A percentile compares a stretch with the other conserved stretches of the same genome.
These are phyloP conservation scores for Acarospora socialis DNA, from an alignment of 2,329 filamentous ascomycete genomes.

Conservation along the genomic window DNA sequence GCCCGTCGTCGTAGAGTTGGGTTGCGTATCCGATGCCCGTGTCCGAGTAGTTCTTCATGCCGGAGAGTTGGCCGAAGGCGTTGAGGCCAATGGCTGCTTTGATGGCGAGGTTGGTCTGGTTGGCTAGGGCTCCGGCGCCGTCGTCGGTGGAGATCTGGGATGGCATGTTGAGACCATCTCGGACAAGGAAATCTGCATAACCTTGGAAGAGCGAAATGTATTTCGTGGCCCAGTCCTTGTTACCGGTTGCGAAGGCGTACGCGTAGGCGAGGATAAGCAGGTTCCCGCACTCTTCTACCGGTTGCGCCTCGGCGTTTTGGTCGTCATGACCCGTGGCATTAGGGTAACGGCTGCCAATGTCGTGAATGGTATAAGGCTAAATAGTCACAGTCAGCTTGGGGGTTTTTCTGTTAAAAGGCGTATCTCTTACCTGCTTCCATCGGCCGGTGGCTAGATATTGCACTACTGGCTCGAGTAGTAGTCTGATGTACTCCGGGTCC, in stretches of 20 bases:
- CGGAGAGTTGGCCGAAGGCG: conserved; percentile 28
- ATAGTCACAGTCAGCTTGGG: too few species aligned
- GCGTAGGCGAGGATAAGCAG: conserved; percentile 26
- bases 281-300: conserved; percentile 29
- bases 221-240: conserved; percentile 23
- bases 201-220: conserved; percentile 23
- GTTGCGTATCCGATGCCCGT: conserved; percentile 23
- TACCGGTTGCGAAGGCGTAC: conserved; percentile 26
- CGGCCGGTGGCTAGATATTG: conserved; percentile 27
- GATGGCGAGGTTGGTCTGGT: conserved; percentile 34
- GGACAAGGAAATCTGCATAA: conserved; percentile 30
- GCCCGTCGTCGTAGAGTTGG: conserved; percentile 22
- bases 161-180: conserved; percentile 26
- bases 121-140: conserved; percentile 25
- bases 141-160: conserved; percentile 31
- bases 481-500: conserved; percentile 28
- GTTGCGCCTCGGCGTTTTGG: conserved; percentile 27
- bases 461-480: conserved; percentile 31
- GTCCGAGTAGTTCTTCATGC: conserved; percentile 23
- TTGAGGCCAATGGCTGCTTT: conserved; percentile 34
- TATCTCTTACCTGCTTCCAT: too few species aligned
- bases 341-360: conserved; percentile 28
- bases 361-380: conserved; percentile 27
- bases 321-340: conserved; percentile 28
- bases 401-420: too few species aligned